Base-by-base conservation (phyloP, 306 rosid genomes). In the Prinsepia uniflora region DNA sequence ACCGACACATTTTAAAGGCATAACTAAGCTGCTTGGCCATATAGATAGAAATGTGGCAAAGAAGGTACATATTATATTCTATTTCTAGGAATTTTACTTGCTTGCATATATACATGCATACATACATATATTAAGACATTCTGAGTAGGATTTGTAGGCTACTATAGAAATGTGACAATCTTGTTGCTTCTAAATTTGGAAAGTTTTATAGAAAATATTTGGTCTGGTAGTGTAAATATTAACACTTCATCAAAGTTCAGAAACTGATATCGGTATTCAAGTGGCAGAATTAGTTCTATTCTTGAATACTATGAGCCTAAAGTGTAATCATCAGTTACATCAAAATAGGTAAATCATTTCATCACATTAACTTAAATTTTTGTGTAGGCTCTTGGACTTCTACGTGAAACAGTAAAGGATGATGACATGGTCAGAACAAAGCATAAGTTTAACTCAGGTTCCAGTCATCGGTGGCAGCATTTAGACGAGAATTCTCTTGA, bases 301-400 rank as follows among this genome's bases (percentile, higher is more conserved):
- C 3, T 3, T 30, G 36, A 30, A 30, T 58, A 17, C 6, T 13
- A n/a, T 2, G 63, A 0, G 18, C 13, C 36, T 22, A 18, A 52
- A 52, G 44, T 68, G 36, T 50, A 39, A 19, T 68, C 48, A 39
- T 44, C 56, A 50, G 34, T 47, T 40, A 60, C 65, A 39, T 64
- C 34, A 36, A 24, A 39, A 65, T 12, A 46, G 70, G 44, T 17
- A 30, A 5, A 2, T 50, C 65, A 5, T 22, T 46, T 54, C 64
- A 12, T 63, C 7, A 46, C 56, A 20, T 15, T 2, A 18, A 72
- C 14, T 74, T 54, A 18, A 42, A 70, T 53, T 58, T 76, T 78
- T 71, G 57, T 79, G 81, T 88, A 93, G 98, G 98, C 92, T 83
- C 94, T 93, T 78, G 90, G 84, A 70, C 82, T 88, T 64, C 56